These are phyloP conservation scores for Saccharomycopsis babjevae DNA, from an alignment of 805 yeast genomes.

Conservation along the genomic window DNA sequence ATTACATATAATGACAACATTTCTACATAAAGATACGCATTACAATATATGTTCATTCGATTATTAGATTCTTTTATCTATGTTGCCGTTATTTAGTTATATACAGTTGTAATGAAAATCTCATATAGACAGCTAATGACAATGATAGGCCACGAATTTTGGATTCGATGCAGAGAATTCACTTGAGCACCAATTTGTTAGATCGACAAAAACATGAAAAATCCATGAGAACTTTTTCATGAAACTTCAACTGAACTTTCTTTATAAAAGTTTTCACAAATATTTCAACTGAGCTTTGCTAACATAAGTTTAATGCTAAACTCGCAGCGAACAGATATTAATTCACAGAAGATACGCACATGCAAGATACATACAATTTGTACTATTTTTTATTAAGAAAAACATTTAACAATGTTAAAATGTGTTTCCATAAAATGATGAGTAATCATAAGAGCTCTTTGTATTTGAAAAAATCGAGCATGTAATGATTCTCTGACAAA, in stretches of 20 bases:
- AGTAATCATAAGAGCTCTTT: slow-evolving; percentile 19
- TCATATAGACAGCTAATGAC: too few relatives aligned
- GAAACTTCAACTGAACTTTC: neutral
- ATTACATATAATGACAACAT: slow-evolving; percentile 9
- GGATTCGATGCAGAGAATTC: too few relatives aligned
- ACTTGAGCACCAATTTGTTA: too few relatives aligned
- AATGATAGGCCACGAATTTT: too few relatives aligned
- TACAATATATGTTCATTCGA: neutral
- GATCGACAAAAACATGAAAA: too few relatives aligned
- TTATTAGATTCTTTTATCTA: neutral
- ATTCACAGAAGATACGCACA: neutral
- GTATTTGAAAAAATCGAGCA: slow-evolving; percentile 12
- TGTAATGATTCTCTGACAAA: slow-evolving; percentile 17
- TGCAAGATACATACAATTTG: neutral
- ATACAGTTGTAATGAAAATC: too few relatives aligned
- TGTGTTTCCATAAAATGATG: slow-evolving; percentile 1
- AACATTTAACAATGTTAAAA: too few relatives aligned
- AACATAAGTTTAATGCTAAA: neutral
- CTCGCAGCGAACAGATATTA: too few relatives aligned
- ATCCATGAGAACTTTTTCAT: neutral
- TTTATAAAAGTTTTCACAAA: neutral
- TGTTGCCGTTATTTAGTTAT: neutral
- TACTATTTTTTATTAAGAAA: neutral
- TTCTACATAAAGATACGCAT: neutral
- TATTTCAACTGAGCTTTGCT: neutral